Conservation (phyloP, 2,329 filamentous ascomycete genomes). For the Aspergillus oerlinghausenensis region DNA sequence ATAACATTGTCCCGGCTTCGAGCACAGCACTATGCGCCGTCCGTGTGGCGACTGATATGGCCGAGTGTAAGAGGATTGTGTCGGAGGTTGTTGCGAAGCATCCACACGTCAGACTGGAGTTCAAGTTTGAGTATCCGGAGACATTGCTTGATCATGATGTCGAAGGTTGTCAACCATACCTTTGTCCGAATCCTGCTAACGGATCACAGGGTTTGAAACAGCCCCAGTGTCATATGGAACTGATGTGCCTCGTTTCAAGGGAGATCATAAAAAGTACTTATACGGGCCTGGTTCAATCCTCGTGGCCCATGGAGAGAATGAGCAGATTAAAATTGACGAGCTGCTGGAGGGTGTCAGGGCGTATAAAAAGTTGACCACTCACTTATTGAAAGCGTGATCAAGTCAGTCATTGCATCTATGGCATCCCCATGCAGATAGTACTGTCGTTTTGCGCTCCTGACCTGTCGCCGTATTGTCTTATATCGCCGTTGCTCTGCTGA, state of each 20-base stretch:
- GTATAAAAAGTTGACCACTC: conserved; percentile 28
- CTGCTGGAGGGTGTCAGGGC: conserved; percentile 35
- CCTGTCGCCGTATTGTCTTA: too few species aligned
- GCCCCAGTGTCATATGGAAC: conserved; percentile 38
- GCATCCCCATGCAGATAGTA: too few species aligned
- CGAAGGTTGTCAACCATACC: conserved; percentile 1
- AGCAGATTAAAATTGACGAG: conserved; percentile 33
- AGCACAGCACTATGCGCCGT: conserved; percentile 40
- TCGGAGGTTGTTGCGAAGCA: conserved; percentile 29
- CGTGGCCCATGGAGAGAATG: conserved; percentile 37
- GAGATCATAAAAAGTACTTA: conserved; percentile 33
- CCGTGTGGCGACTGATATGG: conserved; percentile 34
- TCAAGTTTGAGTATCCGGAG: conserved; percentile 36
- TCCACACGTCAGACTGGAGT: conserved; percentile 31
- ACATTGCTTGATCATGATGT: conserved; percentile 38
- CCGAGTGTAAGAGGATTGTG: conserved; percentile 31
- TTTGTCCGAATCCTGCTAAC: background rate
- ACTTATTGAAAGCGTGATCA: background rate
- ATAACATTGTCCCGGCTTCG: conserved; percentile 38
- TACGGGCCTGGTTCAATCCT: conserved; percentile 40
- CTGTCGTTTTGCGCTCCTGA: too few species aligned
- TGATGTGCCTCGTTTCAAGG: conserved; percentile 34
- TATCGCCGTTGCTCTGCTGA: too few species aligned
- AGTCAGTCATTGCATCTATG: background rate
- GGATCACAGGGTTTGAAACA: conserved; percentile 29